Evolutionary conservation across 1,284 basidiomycete species (phyloP), one percentile per base, ranked within the genome.

Genomic region (Cryptococcus floricola): DNA sequence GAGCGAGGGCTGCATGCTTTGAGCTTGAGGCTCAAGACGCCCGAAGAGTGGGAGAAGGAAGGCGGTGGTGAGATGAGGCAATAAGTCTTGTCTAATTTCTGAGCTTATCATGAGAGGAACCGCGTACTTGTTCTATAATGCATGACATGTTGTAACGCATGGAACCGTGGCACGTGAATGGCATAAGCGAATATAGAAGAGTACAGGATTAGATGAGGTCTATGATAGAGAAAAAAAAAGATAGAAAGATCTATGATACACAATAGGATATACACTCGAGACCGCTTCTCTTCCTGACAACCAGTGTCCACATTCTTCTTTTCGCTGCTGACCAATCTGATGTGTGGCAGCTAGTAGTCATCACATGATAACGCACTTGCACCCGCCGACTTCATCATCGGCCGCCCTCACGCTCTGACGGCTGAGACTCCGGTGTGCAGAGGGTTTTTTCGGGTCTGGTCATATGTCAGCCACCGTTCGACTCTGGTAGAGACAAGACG

Each of bases 1-100:
- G 58, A 66, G 47, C 60, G 66, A 39, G 77, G 77, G n/a, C 54
- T 78, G 41, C 77, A 78, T 51, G 77, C 77, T 0, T 60, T 78
- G 49, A 76, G 73, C 57, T 53, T 78, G 50, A 65, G 70, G 39
- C 54, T 77, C 43, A 75, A 75, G 65, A 76, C 74, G 12, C 74
- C 74, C 5, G 68, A 71, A 54, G 77, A 78, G 58, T 75, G 72
- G 67, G 69, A 74, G 50, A 67, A 67, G 58, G 73, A 76, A 42
- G 54, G 61, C 23, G 63, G 60, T 38, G 60, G 47, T n/a, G 59
- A 59, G 49, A 62, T 58, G 56, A 53, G 56, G 39, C 53, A 27
- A 34, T 34, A 2, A 34, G 5, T 34, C 31, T 34, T 34, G 31
- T 10, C 6, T 34, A 1, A 10, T 34, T 10, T 34, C 31, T 34